phyloP scores from a whole-genome alignment of 2,329 filamentous ascomycete genomes.

The Stagonosporopsis chrysanthemi region DNA sequence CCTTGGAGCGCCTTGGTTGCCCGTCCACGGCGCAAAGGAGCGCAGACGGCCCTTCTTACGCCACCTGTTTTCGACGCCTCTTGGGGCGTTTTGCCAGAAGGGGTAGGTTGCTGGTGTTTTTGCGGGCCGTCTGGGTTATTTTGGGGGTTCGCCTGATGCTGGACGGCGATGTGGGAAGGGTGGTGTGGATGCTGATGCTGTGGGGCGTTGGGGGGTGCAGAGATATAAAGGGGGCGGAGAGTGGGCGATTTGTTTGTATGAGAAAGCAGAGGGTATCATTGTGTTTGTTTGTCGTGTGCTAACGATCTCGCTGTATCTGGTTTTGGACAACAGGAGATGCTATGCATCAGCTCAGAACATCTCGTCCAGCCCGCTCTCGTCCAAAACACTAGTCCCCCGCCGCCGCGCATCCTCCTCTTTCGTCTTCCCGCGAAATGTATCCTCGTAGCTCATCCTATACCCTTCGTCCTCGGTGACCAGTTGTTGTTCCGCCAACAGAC shows the following conservation, averaged over 20 bases:
- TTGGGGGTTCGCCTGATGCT: background rate
- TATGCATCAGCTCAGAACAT: slow-evolving; percentile 38
- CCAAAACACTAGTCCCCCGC: slow-evolving; percentile 31
- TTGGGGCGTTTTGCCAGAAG: background rate
- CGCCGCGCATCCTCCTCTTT: background rate
- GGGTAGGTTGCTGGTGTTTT: background rate
- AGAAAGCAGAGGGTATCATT: background rate
- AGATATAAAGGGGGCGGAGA: too few relatives aligned
- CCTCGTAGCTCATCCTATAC: slow-evolving; percentile 47
- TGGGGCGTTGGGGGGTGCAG: too few relatives aligned
- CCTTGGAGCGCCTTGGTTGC: background rate
- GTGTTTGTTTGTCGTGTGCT: too few relatives aligned
- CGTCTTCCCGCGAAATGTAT: slow-evolving; percentile 50
- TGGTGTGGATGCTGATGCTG: background rate
- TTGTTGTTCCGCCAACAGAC: slow-evolving; percentile 18
- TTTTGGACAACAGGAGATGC: background rate
- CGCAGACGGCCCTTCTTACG: slow-evolving; percentile 20
- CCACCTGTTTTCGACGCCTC: slow-evolving; percentile 9
- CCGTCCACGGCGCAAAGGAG: background rate
- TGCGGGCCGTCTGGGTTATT: slow-evolving; percentile 12
- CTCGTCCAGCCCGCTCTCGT: slow-evolving; percentile 47
- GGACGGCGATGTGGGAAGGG: background rate
- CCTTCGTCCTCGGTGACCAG: slow-evolving; percentile 18
- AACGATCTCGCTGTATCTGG: too few relatives aligned
- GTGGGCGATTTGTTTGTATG: too few relatives aligned